These are phyloP conservation scores for Pisolithus tinctorius DNA, from an alignment of 768 basidiomycete species.

Conservation along the genomic window DNA sequence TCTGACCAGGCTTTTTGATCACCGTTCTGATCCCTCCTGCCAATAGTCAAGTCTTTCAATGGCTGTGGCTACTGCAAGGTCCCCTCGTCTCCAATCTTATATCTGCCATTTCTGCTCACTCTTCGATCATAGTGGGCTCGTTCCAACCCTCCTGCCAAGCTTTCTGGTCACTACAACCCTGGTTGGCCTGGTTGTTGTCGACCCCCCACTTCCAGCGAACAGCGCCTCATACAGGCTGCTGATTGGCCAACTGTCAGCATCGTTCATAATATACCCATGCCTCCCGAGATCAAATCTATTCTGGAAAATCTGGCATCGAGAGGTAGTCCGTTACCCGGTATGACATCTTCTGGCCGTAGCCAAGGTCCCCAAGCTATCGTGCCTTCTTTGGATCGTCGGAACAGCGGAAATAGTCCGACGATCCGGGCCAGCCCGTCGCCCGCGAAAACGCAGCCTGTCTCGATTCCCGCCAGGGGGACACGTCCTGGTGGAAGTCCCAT, in stretches of 20 bases:
- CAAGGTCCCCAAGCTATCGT: conserved; percentile 23
- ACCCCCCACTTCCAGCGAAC: conserved; percentile 55
- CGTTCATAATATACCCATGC: conserved; percentile 69
- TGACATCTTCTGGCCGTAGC: conserved; percentile 26
- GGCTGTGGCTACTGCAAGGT: conserved; percentile 93
- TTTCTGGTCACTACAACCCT: conserved; percentile 54
- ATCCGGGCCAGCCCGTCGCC: conserved; percentile 27
- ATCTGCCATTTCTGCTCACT: conserved; percentile 19
- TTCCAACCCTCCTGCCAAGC: conserved; percentile 47
- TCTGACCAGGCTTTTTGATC: conserved; percentile 14
- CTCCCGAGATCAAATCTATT: conserved; percentile 60
- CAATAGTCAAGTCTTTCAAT: conserved; percentile 68
- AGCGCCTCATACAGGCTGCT: conserved; percentile 55
- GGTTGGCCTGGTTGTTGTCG: conserved; percentile 91
- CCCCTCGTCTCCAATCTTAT: conserved; percentile 10
- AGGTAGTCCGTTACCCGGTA: conserved; percentile 27
- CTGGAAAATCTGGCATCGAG: conserved; percentile 49
- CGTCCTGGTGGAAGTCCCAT: conserved; percentile 49
- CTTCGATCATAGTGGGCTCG: conserved; percentile 58
- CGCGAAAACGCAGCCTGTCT: conserved; percentile 30
- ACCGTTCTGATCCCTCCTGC: neutral
- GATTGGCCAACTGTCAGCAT: conserved; percentile 79
- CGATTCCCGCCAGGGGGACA: conserved; percentile 35
- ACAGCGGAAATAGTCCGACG: conserved; percentile 30
- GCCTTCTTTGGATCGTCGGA: conserved; percentile 40